These are phyloP conservation scores for Ceratocystis variospora DNA, from an alignment of 2,329 filamentous ascomycete genomes.

Conservation along the genomic window DNA sequence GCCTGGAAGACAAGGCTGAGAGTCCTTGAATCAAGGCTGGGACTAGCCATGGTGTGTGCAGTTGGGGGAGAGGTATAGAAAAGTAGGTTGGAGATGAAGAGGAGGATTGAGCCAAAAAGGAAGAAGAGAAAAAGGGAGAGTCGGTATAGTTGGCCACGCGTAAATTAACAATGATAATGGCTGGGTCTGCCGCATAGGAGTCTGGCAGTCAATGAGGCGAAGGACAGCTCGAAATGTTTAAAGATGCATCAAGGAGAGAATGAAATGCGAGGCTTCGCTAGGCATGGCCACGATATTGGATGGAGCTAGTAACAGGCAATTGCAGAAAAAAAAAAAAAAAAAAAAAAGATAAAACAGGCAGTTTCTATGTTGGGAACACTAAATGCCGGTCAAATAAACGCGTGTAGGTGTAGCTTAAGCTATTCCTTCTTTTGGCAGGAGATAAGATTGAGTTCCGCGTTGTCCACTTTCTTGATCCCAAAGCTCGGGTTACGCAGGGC, in stretches of 20 bases:
- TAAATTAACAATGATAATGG: background rate
- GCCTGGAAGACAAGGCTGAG: constrained; percentile 40
- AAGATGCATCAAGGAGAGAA: too few species aligned
- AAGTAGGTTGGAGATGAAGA: background rate
- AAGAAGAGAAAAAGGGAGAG: background rate
- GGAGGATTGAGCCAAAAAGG: background rate
- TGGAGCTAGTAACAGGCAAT: background rate
- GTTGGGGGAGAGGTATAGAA: background rate
- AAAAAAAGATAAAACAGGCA: background rate
- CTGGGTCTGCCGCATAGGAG: background rate
- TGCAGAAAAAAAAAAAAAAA: background rate
- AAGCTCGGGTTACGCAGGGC: background rate
- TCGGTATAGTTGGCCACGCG: background rate
- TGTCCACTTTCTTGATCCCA: background rate
- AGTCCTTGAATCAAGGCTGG: constrained; percentile 38
- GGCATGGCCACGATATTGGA: too few species aligned
- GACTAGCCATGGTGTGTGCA: constrained; percentile 29
- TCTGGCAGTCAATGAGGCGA: too few species aligned
- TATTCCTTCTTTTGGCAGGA: background rate
- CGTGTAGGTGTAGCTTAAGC: background rate
- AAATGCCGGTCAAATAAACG: background rate
- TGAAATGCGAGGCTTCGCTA: too few species aligned
- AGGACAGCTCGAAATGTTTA: too few species aligned
- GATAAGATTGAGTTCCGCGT: background rate
- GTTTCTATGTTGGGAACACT: background rate